Base-by-base conservation (phyloP, 225 moss, liverwort and hornwort species). In the Antitrichia curtipendula region DNA sequence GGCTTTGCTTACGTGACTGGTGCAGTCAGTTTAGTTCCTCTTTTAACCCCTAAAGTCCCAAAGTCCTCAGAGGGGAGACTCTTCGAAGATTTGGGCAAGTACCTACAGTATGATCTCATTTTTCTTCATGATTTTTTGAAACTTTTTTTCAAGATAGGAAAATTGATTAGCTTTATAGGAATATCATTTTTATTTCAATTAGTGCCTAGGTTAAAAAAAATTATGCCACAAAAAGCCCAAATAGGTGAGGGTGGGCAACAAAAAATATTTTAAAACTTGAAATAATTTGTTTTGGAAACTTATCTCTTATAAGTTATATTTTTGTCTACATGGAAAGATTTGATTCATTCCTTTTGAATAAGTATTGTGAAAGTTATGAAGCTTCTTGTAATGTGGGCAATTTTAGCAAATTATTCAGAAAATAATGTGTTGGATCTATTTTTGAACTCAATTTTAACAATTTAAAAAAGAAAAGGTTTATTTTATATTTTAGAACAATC, bases 191-290 rank as follows among this genome's bases (percentile, higher is more conserved):
- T 41, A 41, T 27, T 15, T 41, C 15, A 8, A 41, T 70, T 0
- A 0, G 16, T 43, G 43, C 45, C 1, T 32, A 2, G 12, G 20
- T n/a, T n/a, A 49, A 20, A 7, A 19, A 74, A 49, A 31, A 4
- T 17, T 73, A 12, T 20, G 74, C 3, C 12, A 74, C 7, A 12
- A 47, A 12, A 31, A 10, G 3, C 17, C 3, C 3, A 45, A 43
- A 20, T 32, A 49, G 31, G 49, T 3, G 2, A 49, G 20, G 9
- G 7, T 2, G n/a, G 3, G 3, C 0, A 73, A 2, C 2, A 10
- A 11, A 3, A 69, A 8, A 47, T 6, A 19, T 1, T 29, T 2
- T 9, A 13, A 19, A 29, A 25, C 0, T 45, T 11, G 11, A 73
- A 73, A 18, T 18, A 11, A 29, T 29, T 45, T 45, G n/a, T 8